phyloP scores from a whole-genome alignment of 257 asterid genomes.

The Linaria vulgaris region DNA sequence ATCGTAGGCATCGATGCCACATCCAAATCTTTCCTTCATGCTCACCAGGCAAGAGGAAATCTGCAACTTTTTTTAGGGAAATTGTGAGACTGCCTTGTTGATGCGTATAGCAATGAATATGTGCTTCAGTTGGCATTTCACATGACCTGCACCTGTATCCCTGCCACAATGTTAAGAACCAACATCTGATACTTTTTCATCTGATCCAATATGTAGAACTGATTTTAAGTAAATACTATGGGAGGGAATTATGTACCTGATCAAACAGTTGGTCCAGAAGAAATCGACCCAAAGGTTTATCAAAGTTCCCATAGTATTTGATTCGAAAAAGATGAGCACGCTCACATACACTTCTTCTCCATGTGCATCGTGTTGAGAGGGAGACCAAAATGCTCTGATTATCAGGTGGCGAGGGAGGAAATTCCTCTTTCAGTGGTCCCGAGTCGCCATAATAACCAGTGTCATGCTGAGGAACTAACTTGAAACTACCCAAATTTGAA shows the following conservation, averaged over 20 bases:
- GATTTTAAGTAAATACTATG: constrained; percentile 11
- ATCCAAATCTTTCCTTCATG: constrained; percentile 74
- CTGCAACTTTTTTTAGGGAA: constrained; percentile 55
- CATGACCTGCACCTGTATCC: constrained; percentile 59
- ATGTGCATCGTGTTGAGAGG: constrained; percentile 64
- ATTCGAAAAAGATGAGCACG: constrained; percentile 77
- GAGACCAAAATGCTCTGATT: constrained; percentile 84
- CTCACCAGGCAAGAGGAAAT: constrained; percentile 60
- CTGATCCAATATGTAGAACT: constrained; percentile 4
- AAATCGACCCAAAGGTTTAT: constrained; percentile 75
- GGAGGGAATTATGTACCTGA: constrained; percentile 44
- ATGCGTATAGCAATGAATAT: constrained; percentile 75
- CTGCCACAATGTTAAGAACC: constrained; percentile 35
- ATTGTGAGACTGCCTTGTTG: constrained; percentile 78
- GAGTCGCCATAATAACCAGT: constrained; percentile 30
- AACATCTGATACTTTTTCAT: constrained; percentile 16
- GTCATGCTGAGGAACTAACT: constrained; percentile 32
- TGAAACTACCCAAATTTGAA: constrained; percentile 29
- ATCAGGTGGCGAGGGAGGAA: constrained; percentile 62
- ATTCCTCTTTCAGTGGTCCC: constrained; percentile 50
- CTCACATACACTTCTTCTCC: constrained; percentile 72
- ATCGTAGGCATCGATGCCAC: constrained; percentile 86
- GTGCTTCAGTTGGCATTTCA: constrained; percentile 77
- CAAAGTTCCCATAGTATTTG: constrained; percentile 69
- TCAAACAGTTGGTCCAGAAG: constrained; percentile 63